A percentile compares a stretch with the other conserved stretches of the same genome.
phyloP scores from a whole-genome alignment of 2,329 filamentous ascomycete species.

The Drechslera avenae region DNA sequence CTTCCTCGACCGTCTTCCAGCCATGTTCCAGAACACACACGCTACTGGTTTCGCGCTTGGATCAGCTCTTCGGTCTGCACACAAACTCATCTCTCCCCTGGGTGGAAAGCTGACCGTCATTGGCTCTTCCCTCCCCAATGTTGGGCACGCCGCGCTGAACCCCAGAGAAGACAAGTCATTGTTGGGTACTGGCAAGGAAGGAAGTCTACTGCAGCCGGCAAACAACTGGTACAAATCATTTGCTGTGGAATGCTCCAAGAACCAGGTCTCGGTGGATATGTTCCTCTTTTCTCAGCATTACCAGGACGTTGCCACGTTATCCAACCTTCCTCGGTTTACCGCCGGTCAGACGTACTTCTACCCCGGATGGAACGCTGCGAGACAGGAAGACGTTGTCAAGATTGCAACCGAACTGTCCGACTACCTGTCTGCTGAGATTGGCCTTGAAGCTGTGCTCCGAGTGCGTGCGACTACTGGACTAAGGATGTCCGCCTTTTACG shows the following conservation, averaged over 20 bases:
- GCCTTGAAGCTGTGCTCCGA: conserved; percentile 91
- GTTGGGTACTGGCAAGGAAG: conserved; percentile 92
- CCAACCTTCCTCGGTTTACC: conserved; percentile 93
- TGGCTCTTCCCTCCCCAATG: conserved; percentile 85
- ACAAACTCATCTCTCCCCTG: conserved; percentile 92
- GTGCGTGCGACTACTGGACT: conserved; percentile 93
- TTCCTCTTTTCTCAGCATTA: conserved; percentile 54
- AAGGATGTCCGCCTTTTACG: conserved; percentile 97
- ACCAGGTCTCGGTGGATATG: conserved; percentile 82
- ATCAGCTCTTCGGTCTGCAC: conserved; percentile 86
- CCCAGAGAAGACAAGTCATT: conserved; percentile 95
- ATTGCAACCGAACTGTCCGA: conserved; percentile 97
- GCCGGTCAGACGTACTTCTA: conserved; percentile 99
- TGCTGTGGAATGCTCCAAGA: conserved; percentile 97
- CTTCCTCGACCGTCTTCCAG: conserved; percentile 87
- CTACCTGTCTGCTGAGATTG: conserved; percentile 95
- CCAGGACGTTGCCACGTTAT: conserved; percentile 94
- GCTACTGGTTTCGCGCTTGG: conserved; percentile 93
- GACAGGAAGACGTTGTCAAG: conserved; percentile 94
- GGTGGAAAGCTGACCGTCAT: conserved; percentile 95
- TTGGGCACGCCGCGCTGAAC: conserved; percentile 86
- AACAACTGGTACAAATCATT: conserved; percentile 99
- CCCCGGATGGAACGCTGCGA: conserved; percentile 93
- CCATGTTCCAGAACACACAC: conserved; percentile 96
- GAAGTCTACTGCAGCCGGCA: conserved; percentile 81